Base-by-base conservation (phyloP, 1,284 basidiomycete genomes). In the Rhodotorula sp. region DNA sequence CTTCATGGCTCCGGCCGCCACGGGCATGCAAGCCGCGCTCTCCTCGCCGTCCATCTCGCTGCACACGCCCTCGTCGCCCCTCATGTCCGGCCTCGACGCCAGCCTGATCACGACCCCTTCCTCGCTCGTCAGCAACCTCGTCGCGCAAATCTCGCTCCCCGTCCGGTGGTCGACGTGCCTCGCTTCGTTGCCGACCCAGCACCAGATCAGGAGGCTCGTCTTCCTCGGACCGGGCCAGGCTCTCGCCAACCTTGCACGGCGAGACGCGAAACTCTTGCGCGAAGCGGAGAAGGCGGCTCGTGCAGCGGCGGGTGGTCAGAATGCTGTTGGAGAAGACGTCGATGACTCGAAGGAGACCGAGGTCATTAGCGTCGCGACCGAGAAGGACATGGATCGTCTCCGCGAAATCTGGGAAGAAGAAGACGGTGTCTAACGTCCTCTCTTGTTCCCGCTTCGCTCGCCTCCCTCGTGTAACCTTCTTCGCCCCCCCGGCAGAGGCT, bases 371-470 rank as follows among this genome's bases (percentile, higher is more conserved):
- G 70, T 74, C 52, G 75, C 75, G 59, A 76, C 75, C 15, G 72
- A 71, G 48, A 69, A 63, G 48, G 75, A 76, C 26, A 64, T 76
- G 61, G 70, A 63, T 12, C 50, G 28, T n/a, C 18, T 72, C 10
- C 50, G 57, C 31, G 64, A 72, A 26, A 52, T 63, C 31, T 72
- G 70, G 63, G 59, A 63, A n/a, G 55, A 64, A 26, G 70, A 72
- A 56, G 62, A 69, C 38, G 68, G 67, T 47, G 66, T 50, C 4
- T 61, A 45, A 61, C 19, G n/a, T 23, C 16, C 18, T 5, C 12
- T 2, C 5, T n/a, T 12, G 1, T n/a, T 26, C 28, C 15, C 15
- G 1, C 26, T 85, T 98, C 31, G 92, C 94, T 26, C 64, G 73
- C 19, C 77, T 83, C 5, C n/a, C 49, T 8, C 18, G 49, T n/a